Base-by-base conservation (phyloP, 1,139 yeast genomes). In the Magnusiomyces clavatus region DNA sequence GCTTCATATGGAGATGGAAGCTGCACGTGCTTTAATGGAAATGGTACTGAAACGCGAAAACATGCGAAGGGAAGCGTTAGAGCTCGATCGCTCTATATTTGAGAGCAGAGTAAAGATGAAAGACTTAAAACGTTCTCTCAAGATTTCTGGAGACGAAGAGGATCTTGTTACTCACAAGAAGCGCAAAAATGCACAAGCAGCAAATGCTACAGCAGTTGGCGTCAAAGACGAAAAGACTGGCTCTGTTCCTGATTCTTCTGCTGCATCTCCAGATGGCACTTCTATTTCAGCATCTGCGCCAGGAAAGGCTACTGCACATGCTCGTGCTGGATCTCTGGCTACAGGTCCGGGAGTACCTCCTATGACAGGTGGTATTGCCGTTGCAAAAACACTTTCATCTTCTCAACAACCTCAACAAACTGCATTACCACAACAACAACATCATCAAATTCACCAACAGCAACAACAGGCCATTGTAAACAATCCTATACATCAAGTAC, bases 131-230 rank as follows among this genome's bases (percentile, higher is more conserved):
- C 78, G 97, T 56, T 75, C 78, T 20, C 75, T 87, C 47, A 87
- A 87, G 38, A 77, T 87, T 55, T 80, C 80, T 60, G 95, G 90
- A 41, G 96, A 87, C 60, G 97, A 92, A 60, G 89, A 87, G 55
- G 85, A 86, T 57, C 76, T 87, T 60, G 77, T 84, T 54, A 82
- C 90, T 12, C 92, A 85, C 63, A 88, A 86, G 71, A 82, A 85
- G 67, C 84, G 80, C 72, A 83, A 81, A 68, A 63, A 60, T n/a
- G 63, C 36, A 50, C 45, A 31, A 51, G 38, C 31, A 8, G 31
- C 31, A 24, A 24, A 24, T 24, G 31, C 31, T 24, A 5, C 8
- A 24, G 31, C 31, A 24, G 43, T 43, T 44, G 19, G 53, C 56
- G 52, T 48, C 42, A 50, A 47, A 29, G 50, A 46, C 31, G 54